These are phyloP conservation scores for Rhododendron vialii DNA, from an alignment of 148 eudicot species.

Conservation along the genomic window DNA sequence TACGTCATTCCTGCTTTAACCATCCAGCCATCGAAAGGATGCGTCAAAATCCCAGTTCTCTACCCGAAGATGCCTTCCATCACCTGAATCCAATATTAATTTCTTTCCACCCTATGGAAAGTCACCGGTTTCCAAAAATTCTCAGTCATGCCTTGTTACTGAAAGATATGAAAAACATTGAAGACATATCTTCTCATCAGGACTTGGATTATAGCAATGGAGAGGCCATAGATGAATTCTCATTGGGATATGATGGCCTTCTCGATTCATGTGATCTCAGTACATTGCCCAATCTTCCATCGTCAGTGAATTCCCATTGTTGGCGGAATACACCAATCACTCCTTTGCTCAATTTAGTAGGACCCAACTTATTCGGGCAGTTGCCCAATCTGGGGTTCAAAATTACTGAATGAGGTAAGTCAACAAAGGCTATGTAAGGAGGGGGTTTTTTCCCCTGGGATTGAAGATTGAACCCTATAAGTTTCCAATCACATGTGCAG, in stretches of 20 bases:
- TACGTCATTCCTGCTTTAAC: background rate
- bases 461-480: no score
- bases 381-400: background rate
- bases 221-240: slow-evolving; percentile 18
- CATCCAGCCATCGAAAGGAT: slow-evolving; percentile 29
- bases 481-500: no score
- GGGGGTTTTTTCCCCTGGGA: no score
- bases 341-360: slow-evolving; percentile 32
- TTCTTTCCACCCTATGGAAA: slow-evolving; percentile 21
- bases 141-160: slow-evolving; percentile 9
- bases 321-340: background rate
- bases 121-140: slow-evolving; percentile 22
- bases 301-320: slow-evolving; percentile 28
- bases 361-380: slow-evolving; percentile 20
- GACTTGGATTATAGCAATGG: slow-evolving; percentile 16
- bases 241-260: slow-evolving; percentile 21
- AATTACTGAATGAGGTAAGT: no score
- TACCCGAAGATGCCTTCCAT: slow-evolving; percentile 30
- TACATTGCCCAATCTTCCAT: slow-evolving; percentile 17
- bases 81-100: slow-evolving; percentile 45
- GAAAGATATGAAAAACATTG: slow-evolving; percentile 12
- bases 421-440: no score
- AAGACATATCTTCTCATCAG: slow-evolving; percentile 20
- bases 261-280: slow-evolving; percentile 16
- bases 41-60: slow-evolving; percentile 27